A percentile compares a stretch with the other conserved stretches of the same genome.
These are phyloP conservation scores for Grifola frondosa DNA, from an alignment of 1,284 basidiomycete species.

Conservation along the genomic window DNA sequence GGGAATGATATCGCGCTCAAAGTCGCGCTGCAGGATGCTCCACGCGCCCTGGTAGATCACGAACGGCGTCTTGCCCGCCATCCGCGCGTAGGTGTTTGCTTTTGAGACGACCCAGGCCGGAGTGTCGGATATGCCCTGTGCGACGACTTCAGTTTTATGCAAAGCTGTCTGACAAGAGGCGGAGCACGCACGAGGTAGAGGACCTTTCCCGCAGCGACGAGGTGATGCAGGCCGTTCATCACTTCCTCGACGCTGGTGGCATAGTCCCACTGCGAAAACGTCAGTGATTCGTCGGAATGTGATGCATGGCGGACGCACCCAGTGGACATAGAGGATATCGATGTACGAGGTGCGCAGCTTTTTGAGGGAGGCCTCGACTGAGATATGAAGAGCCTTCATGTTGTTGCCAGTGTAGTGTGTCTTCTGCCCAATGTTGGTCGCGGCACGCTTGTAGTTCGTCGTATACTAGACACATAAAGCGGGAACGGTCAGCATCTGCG, in stretches of 20 bases:
- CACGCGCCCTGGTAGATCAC: conserved; percentile 53
- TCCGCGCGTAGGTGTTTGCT: conserved; percentile 51
- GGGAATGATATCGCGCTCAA: conserved; percentile 53
- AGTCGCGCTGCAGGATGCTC: conserved; percentile 43
- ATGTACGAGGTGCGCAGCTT: conserved; percentile 59
- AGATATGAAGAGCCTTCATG: conserved; percentile 41
- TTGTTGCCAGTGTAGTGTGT: conserved; percentile 47
- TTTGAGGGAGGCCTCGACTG: conserved; percentile 46
- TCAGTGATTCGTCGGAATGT: not conserved
- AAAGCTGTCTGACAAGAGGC: not conserved
- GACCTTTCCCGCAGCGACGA: conserved; percentile 38
- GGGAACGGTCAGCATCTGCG: not conserved
- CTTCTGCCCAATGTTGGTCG: conserved; percentile 32
- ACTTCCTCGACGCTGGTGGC: conserved; percentile 54
- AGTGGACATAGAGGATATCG: conserved; percentile 40
- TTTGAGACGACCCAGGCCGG: conserved; percentile 56
- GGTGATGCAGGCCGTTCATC: conserved; percentile 43
- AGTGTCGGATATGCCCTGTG: conserved; percentile 38
- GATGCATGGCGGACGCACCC: conserved; percentile 31
- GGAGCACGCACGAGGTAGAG: conserved; percentile 34
- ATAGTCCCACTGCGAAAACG: conserved; percentile 46
- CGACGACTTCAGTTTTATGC: not conserved
- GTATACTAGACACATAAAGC: conserved; percentile 29
- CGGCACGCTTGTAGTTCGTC: conserved; percentile 29
- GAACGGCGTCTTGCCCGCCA: conserved; percentile 48